Percentiles rank a stretch among this genome's conserved stretches.
phyloP scores from a whole-genome alignment of 2,329 filamentous ascomycete species.

The Geosmithia morbida region DNA sequence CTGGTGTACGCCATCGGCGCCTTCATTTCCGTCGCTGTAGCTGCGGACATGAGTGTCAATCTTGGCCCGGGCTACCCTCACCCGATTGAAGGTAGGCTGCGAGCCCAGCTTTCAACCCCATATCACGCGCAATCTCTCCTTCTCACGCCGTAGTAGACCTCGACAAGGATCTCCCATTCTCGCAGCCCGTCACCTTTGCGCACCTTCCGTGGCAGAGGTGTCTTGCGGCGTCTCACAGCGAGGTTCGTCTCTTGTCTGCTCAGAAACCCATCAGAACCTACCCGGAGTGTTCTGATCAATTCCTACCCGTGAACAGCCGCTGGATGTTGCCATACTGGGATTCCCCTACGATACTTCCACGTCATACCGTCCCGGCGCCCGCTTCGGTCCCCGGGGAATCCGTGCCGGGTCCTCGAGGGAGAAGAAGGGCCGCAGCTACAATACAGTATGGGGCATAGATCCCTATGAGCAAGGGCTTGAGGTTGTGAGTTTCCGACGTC shows the following conservation, averaged over 20 bases:
- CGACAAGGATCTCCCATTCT: constrained; percentile 3
- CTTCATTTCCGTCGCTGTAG: not conserved
- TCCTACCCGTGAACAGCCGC: not conserved
- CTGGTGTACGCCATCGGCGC: not conserved
- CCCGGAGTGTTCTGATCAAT: not conserved
- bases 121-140: too few relatives aligned
- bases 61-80: not conserved
- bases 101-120: too few relatives aligned
- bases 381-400: constrained; percentile 74
- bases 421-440: constrained; percentile 3
- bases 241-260: not conserved
- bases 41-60: not conserved
- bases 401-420: constrained; percentile 45
- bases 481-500: constrained; percentile 44
- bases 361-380: constrained; percentile 28
- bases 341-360: constrained; percentile 2
- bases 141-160: constrained; percentile 1
- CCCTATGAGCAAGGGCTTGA: not conserved
- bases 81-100: not conserved
- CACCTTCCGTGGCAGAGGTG: constrained; percentile 3
- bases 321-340: constrained; percentile 2
- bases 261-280: too few relatives aligned
- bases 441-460: constrained; percentile 2
- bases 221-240: constrained; percentile 2
- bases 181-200: constrained; percentile 3